These are phyloP conservation scores for Talaromyces atroroseus DNA, from an alignment of 2,329 filamentous ascomycete species.

Conservation along the genomic window DNA sequence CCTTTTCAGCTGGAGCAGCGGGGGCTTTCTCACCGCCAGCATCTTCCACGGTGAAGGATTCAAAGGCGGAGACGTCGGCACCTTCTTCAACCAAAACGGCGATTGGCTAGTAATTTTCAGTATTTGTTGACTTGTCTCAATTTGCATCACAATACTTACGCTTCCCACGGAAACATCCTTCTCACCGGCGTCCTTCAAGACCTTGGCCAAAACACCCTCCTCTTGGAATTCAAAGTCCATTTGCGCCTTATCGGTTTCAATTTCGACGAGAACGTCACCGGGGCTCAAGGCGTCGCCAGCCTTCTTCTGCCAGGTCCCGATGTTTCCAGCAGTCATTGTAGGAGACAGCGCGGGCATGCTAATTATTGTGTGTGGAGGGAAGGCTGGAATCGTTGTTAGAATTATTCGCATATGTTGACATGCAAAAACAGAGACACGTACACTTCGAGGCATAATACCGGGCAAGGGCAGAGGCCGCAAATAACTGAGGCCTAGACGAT, in stretches of 20 bases:
- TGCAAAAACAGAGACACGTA: constrained; percentile 34
- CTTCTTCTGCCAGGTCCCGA: constrained; percentile 98
- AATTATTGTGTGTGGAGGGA: constrained; percentile 89
- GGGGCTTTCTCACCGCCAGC: constrained; percentile 76
- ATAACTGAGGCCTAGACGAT: constrained; percentile 36
- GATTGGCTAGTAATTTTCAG: constrained; percentile 65
- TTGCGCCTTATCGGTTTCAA: constrained; percentile 99
- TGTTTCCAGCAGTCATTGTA: constrained; percentile 95
- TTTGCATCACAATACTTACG: constrained; percentile 56
- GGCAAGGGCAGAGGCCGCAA: constrained; percentile 55
- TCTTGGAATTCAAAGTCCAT: constrained; percentile 99
- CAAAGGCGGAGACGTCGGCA: constrained; percentile 79
- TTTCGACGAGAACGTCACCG: constrained; percentile 94
- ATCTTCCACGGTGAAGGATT: constrained; percentile 80
- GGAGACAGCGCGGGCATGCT: constrained; percentile 97
- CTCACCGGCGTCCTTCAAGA: constrained; percentile 84
- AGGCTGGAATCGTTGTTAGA: constrained; percentile 56
- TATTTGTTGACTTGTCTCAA: not conserved
- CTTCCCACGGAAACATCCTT: constrained; percentile 94
- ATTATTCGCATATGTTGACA: constrained; percentile 14
- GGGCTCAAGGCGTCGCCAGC: constrained; percentile 78
- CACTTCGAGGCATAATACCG: constrained; percentile 66
- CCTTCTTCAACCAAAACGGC: constrained; percentile 92
- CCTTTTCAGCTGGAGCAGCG: constrained; percentile 56
- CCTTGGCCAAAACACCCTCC: constrained; percentile 90